These are phyloP conservation scores for Pelagomonas calceolata DNA, from an alignment of 108 stramenopile species.

Conservation along the genomic window DNA sequence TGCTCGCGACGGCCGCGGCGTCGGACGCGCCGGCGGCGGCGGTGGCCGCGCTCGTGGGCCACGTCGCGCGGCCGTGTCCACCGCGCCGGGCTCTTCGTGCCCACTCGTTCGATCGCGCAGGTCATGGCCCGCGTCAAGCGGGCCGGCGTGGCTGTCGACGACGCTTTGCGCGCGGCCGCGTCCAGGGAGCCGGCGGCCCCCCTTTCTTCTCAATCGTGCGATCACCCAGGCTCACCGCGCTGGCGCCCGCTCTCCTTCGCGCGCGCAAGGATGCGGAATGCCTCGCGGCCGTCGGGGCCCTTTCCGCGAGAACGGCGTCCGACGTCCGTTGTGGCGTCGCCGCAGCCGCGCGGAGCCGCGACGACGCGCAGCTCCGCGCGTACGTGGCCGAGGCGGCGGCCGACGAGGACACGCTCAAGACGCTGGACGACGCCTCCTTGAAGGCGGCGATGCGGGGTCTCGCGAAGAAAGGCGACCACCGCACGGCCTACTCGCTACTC, in stretches of 20 bases:
- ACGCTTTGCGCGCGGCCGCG: too few relatives aligned
- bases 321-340: background rate
- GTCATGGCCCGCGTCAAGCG: background rate
- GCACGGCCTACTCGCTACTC: background rate
- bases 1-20: background rate
- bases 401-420: background rate
- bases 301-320: background rate
- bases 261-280: background rate
- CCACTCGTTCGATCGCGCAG: too few relatives aligned
- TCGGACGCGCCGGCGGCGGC: background rate
- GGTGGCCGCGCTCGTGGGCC: background rate
- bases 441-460: background rate
- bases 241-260: background rate
- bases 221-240: too few relatives aligned
- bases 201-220: too few relatives aligned
- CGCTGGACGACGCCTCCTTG: background rate
- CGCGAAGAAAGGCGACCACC: background rate
- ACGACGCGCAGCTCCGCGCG: background rate
- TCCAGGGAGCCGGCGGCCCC: too few relatives aligned
- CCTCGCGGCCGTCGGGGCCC: background rate
- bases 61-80: too few relatives aligned
- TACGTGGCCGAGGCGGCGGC: background rate
- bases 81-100: too few relatives aligned
- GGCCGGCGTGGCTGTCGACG: background rate
- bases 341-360: background rate